Evolutionary conservation across 2,329 filamentous ascomycete species (phyloP), one percentile per base, ranked within the genome.

Genomic region (Epichloe gansuensis): DNA sequence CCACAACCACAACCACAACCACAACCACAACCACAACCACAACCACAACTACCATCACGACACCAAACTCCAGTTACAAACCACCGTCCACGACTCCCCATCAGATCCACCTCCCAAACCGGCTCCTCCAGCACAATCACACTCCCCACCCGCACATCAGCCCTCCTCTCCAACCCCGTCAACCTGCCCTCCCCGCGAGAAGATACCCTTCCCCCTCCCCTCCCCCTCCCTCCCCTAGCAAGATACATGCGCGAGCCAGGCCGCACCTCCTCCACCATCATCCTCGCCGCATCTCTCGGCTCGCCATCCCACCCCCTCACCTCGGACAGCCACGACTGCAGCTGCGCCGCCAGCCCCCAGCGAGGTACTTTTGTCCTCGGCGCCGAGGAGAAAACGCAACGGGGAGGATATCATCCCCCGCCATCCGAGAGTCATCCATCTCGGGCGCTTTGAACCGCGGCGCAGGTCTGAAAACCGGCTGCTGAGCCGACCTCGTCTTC

Each of bases 321-420:
- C 23, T 72, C 68, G 0, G 71, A 70, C 9, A 73, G 60, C 67
- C 69, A 70, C 13, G 65, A 65, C 54, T 73, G 71, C 6, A 73
- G 60, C 45, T 64, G 63, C 2, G 69, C 65, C 1, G 71, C 70
- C 23, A 72, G 58, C 0, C 71, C 71, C 66, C 64, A 4, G 65
- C 49, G 0, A 71, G 23, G 34, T 71, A 73, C 51, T 59, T 65
- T 12, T 55, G 61, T 15, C 68, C 67, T 39, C 67, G 61, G 1
- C 65, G 64, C 53, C 67, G 69, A 2, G 69, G 69, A 2, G 69
- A 69, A 45, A 71, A 69, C 15, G 62, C 60, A 8, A 57, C 53
- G 3, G 65, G 61, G 15, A 64, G 54, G 7, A 61, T 58, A 34
- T 62, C 54, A 34, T 62, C 54, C 12, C 53, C 23, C 7, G 60